A percentile compares a stretch with the other conserved stretches of the same genome.
These are phyloP conservation scores for Nicotiana attenuata DNA, from an alignment of 257 asterid species.

Conservation along the genomic window DNA sequence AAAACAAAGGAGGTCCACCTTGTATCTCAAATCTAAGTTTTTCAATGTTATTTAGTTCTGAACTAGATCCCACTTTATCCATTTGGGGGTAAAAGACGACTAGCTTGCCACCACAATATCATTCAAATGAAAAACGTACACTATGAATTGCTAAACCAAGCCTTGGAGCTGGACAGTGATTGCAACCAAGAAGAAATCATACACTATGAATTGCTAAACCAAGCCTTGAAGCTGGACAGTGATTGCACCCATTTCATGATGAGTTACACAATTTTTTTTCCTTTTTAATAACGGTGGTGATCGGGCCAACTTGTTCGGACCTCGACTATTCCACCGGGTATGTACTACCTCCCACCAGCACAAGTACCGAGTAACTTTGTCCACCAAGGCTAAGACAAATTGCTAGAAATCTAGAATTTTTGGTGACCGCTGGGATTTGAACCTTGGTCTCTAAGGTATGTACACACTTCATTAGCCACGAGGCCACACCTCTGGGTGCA, in stretches of 20 bases:
- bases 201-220: neutral
- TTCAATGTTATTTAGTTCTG: neutral
- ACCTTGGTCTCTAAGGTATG: too few species aligned
- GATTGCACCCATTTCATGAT: neutral
- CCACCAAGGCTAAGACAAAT: too few species aligned
- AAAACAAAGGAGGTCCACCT: neutral
- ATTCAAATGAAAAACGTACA: neutral
- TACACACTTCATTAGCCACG: too few species aligned
- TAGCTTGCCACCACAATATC: neutral
- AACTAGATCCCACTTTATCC: neutral
- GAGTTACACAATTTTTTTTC: too few species aligned
- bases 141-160: neutral
- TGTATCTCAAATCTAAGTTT: neutral
- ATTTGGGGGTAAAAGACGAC: neutral
- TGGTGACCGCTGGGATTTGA: too few species aligned
- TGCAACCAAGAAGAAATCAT: neutral
- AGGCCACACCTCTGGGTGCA: too few species aligned
- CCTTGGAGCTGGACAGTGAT: neutral
- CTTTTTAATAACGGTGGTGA: too few species aligned
- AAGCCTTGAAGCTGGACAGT: neutral
- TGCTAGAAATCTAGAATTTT: too few species aligned
- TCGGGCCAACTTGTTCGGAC: too few species aligned
- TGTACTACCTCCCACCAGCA: too few species aligned
- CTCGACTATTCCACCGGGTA: too few species aligned
- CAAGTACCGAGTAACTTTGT: too few species aligned